Base-by-base conservation (phyloP, 495 filamentous ascomycete genomes). In the Elaphomyces granulatus region DNA sequence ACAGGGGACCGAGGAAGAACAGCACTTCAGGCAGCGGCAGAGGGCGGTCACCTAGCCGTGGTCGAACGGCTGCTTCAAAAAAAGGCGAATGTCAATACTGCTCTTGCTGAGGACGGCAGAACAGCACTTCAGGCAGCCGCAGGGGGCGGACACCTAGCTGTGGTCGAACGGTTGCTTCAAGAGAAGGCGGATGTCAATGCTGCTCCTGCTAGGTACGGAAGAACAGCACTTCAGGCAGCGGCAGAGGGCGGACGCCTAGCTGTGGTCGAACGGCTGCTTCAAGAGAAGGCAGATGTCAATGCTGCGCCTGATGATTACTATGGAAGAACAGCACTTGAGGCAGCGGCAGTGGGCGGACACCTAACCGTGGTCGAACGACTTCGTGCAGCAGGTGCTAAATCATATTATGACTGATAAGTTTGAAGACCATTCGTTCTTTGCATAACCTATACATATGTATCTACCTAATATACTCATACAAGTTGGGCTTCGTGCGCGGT, bases 241-340 rank as follows among this genome's bases (percentile, higher is more conserved):
- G 63, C 65, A 3, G 47, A 49, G 6, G 50, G 42, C n/a, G 55
- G 63, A 3, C 48, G 59, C 32, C 49, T 54, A 18, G 50, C 37
- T 2, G 47, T 66, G 26, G 56, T 63, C 15, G 47, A 50, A 14
- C 20, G 66, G 34, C 41, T 70, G 8, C 50, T 71, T 30, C 60
- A 64, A 3, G 56, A 54, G 15, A 58, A 55, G 2, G 56, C 59
- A 0, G 48, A 70, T 33, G 52, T 69, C 34, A 58, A 72, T 20
- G 21, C 40, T 8, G 33, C 17, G 15, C 46, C 50, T 12, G 38
- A 47, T 16, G 14, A 50, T 12, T 36, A 36, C 15, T 23, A 44
- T 10, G 48, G 48, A 23, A 32, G 40, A 54, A 42, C 32, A 15
- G 33, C 42, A 17, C 42, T 47, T 4, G 41, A 47, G 21, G 45